Evolutionary conservation across 2,329 filamentous ascomycete genomes (phyloP).

Genomic region (Nigrospora osmanthi): DNA sequence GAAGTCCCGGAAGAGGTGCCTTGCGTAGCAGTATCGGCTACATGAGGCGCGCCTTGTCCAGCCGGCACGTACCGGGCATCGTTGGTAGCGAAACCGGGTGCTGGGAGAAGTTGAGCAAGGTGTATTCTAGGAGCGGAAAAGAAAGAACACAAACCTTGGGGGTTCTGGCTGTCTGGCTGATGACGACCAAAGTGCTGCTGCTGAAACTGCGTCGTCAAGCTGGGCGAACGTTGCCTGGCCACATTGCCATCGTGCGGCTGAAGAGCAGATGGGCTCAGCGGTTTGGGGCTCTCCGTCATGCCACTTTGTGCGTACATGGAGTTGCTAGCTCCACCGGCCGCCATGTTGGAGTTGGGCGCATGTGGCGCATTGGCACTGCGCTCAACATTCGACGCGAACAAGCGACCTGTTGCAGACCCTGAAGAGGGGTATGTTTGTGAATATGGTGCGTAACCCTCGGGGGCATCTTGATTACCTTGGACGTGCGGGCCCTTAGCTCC

Average conservation of each 20-base stretch:
- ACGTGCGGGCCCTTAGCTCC: conserved; percentile 68
- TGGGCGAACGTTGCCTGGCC: conserved; percentile 57
- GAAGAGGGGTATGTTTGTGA: conserved; percentile 72
- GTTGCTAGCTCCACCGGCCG: conserved; percentile 37
- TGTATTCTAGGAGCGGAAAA: conserved; percentile 8
- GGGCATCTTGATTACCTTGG: conserved; percentile 35
- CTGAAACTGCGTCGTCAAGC: conserved; percentile 55
- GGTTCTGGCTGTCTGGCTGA: conserved; percentile 45
- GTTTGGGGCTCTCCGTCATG: conserved; percentile 84
- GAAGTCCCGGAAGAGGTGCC: conserved; percentile 5
- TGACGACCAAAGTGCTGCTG: conserved; percentile 56
- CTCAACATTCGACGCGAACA: conserved; percentile 56
- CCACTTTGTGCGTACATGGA: conserved; percentile 63
- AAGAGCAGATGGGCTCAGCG: conserved; percentile 58
- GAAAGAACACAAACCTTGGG: conserved; percentile 41
- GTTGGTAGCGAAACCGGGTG: conserved; percentile 18
- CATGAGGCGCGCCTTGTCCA: conserved; percentile 9
- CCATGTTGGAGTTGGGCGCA: conserved; percentile 40
- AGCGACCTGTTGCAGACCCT: conserved; percentile 38
- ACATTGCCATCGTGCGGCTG: conserved; percentile 44
- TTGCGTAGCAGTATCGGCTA: conserved; percentile 12
- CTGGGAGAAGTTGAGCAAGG: conserved; percentile 18
- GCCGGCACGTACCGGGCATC: conserved; percentile 21
- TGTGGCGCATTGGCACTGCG: conserved; percentile 49
- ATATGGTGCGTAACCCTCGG: conserved; percentile 49